These are phyloP conservation scores for Cyclocybe cylindracea DNA, from an alignment of 768 basidiomycete genomes.

Conservation along the genomic window DNA sequence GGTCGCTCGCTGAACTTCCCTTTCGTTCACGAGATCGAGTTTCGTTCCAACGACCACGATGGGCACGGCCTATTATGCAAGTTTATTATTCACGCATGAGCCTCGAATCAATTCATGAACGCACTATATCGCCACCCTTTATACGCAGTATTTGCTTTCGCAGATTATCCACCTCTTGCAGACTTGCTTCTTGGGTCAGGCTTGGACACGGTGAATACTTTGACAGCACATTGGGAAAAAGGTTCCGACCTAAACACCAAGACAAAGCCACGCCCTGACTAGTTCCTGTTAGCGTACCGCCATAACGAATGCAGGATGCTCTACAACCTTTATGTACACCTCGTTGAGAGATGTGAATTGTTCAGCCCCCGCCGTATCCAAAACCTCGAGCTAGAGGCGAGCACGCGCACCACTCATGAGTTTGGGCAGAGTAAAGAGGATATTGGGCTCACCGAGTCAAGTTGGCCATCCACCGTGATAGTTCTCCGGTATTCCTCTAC, in stretches of 20 bases:
- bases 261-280: conserved; percentile 79
- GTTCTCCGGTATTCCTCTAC: conserved; percentile 72
- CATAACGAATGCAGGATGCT: background rate
- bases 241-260: conserved; percentile 70
- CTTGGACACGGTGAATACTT: conserved; percentile 33
- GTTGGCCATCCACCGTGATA: conserved; percentile 65
- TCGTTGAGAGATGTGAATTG: conserved; percentile 83
- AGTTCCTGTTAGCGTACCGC: conserved; percentile 7
- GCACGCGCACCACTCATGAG: background rate
- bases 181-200: conserved; percentile 77
- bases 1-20: conserved; percentile 68
- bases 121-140: conserved; percentile 68
- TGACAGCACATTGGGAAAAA: background rate
- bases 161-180: conserved; percentile 78
- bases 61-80: conserved; percentile 53
- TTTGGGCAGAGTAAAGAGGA: background rate
- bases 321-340: conserved; percentile 72
- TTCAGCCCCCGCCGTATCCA: conserved; percentile 86
- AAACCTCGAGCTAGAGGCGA: conserved; percentile 63
- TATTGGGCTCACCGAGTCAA: conserved; percentile 52
- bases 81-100: conserved; percentile 3
- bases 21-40: conserved; percentile 76
- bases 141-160: conserved; percentile 82
- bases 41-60: conserved; percentile 89
- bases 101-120: conserved; percentile 15